Base-by-base conservation (phyloP, 352 stramenopile species). In the Phytophthora tubulina region DNA sequence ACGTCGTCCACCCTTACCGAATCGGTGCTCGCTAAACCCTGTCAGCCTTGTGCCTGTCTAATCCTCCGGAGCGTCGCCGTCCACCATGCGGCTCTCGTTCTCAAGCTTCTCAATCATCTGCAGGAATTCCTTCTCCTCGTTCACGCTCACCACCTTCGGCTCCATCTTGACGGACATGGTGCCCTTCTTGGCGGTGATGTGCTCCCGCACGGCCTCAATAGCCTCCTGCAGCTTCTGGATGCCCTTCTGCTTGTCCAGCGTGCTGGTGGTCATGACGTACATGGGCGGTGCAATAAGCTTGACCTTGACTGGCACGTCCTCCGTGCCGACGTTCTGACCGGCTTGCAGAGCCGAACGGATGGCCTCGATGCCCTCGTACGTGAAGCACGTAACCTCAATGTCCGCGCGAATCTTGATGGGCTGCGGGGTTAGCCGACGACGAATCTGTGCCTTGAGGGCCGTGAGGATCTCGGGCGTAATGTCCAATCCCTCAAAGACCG, bases 381-480 rank as follows among this genome's bases (percentile, higher is more conserved):
- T 99, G 80, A 99, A 99, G 89, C 98, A 99, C 39, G 96, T 99
- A 54, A 99, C 97, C 69, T 99, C 98, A 75, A 99, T 98, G 75
- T 99, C 98, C 35, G 97, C 97, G 49, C 98, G 95, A 67, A 99
- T 97, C 87, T 99, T 99, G 75, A 99, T 99, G 14, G 98, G 97
- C 87, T 99, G 97, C 32, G 98, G 97, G 57, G 98, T 98, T 61
- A 99, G 82, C 46, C 97, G 93, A 59, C 97, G 90, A 51, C 97
- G 91, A 75, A 99, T 99, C 80, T 99, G 98, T 15, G 87, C 86
- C 77, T 97, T 98, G 33, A 99, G 83, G 57, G 97, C 88, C 44
- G 95, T 85, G 36, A 95, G 78, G 49, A 97, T 89, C 68, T 93
- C 90, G 10, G 76, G 71, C 46, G 88, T 83, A 30, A 99, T 88